Conservation (phyloP, 768 basidiomycete genomes). For the Mycena galopus region DNA sequence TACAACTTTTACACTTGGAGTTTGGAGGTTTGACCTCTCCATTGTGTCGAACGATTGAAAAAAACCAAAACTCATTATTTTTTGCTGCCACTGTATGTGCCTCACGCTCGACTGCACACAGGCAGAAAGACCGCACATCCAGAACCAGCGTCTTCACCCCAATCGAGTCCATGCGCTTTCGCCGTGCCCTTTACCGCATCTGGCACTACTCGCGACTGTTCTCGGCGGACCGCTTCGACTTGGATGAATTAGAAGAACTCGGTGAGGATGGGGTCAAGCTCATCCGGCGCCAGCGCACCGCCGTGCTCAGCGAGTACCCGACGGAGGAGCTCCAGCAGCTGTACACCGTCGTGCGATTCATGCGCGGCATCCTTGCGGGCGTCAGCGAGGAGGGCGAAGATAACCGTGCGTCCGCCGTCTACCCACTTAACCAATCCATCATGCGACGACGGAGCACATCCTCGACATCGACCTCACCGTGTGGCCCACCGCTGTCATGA, state of each 20-base stretch:
- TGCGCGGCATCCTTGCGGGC: background rate
- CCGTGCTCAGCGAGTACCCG: background rate
- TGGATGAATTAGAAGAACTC: background rate
- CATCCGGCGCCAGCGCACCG: background rate
- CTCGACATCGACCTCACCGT: background rate
- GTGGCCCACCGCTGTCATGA: no score
- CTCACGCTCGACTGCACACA: no score
- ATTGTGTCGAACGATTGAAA: no score
- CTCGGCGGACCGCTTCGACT: background rate
- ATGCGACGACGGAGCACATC: background rate
- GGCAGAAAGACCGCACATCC: slow-evolving; percentile 3
- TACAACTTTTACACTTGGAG: no score
- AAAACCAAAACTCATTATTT: no score
- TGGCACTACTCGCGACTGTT: background rate
- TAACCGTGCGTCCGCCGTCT: background rate
- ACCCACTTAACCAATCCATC: no score
- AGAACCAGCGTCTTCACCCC: slow-evolving; percentile 35
- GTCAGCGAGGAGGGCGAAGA: background rate
- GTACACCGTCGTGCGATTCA: background rate
- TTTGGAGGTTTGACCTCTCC: no score
- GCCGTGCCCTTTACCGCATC: slow-evolving; percentile 38
- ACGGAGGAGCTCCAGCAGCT: slow-evolving; percentile 1
- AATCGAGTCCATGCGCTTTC: slow-evolving; percentile 41
- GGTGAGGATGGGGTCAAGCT: background rate
- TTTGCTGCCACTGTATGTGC: no score